phyloP scores from a whole-genome alignment of 306 rosid genomes.

The Vachellia collinsii region DNA sequence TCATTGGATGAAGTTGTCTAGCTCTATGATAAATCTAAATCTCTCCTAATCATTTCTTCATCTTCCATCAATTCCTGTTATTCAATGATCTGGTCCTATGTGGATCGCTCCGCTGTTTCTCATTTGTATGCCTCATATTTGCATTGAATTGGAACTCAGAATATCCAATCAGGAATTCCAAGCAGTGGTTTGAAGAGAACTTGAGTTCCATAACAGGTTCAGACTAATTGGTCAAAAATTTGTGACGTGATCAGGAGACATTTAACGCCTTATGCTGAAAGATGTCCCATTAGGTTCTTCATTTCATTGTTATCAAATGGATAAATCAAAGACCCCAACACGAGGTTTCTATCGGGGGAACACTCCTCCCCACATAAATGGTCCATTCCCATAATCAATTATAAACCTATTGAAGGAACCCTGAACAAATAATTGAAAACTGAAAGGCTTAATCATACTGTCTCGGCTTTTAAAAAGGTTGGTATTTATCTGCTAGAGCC shows the following conservation, averaged over 20 bases:
- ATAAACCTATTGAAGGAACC: constrained; percentile 18
- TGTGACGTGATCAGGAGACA: neutral
- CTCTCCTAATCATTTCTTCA: neutral
- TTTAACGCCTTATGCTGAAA: constrained; percentile 2
- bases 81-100: neutral
- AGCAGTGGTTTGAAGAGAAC: neutral
- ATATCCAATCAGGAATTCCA: neutral
- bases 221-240: constrained; percentile 7
- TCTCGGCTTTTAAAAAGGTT: constrained; percentile 31
- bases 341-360: constrained; percentile 60
- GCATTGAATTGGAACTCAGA: neutral
- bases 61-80: neutral
- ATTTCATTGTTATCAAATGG: neutral
- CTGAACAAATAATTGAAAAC: constrained; percentile 37
- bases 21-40: neutral
- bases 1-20: neutral
- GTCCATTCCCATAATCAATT: constrained; percentile 26
- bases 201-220: neutral
- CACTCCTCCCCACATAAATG: constrained; percentile 42
- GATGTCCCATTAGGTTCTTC: neutral
- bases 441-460: constrained; percentile 38
- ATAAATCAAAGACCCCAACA: constrained; percentile 33
- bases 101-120: neutral
- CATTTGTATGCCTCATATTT: neutral
- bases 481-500: neutral